phyloP scores from a whole-genome alignment of 2,329 filamentous ascomycete genomes.

The Apiospora koreana region DNA sequence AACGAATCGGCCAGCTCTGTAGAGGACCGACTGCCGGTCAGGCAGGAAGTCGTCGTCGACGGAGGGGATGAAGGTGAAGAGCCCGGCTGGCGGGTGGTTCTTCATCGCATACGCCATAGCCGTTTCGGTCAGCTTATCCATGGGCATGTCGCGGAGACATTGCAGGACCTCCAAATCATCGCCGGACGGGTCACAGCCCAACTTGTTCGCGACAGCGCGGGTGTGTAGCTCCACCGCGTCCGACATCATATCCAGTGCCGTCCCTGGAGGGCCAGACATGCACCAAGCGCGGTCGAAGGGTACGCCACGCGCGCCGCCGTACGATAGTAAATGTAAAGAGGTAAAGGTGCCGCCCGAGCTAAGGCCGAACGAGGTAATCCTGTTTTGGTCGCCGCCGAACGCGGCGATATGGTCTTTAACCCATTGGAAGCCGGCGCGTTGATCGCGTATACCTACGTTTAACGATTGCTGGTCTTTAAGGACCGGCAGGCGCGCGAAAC shows the following conservation, averaged over 20 bases:
- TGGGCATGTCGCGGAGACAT: slow-evolving; percentile 13
- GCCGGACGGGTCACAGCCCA: slow-evolving; percentile 3
- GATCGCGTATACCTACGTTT: slow-evolving; percentile 52
- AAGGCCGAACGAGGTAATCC: slow-evolving; percentile 51
- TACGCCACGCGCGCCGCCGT: slow-evolving; percentile 42
- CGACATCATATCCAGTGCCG: slow-evolving; percentile 21
- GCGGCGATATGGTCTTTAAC: slow-evolving; percentile 45
- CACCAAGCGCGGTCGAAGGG: slow-evolving; percentile 40
- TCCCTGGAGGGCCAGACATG: slow-evolving; percentile 45
- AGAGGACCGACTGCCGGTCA: slow-evolving; percentile 24
- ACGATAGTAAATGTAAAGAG: slow-evolving; percentile 38
- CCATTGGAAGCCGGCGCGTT: slow-evolving; percentile 52
- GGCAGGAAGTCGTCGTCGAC: slow-evolving; percentile 44
- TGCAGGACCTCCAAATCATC: slow-evolving; percentile 16
- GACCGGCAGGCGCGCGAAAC: slow-evolving; percentile 29
- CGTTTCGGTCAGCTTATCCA: slow-evolving; percentile 28
- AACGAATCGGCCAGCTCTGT: slow-evolving; percentile 23
- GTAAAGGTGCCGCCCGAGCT: slow-evolving; percentile 42
- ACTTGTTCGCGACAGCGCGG: background rate
- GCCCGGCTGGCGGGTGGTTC: slow-evolving; percentile 26
- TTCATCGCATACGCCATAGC: slow-evolving; percentile 26
- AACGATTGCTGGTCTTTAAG: slow-evolving; percentile 28
- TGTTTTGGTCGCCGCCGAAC: slow-evolving; percentile 47
- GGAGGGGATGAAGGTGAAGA: slow-evolving; percentile 22
- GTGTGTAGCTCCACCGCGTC: background rate